These are phyloP conservation scores for Porogramme epimiltina DNA, from an alignment of 1,284 basidiomycete genomes.

Conservation along the genomic window DNA sequence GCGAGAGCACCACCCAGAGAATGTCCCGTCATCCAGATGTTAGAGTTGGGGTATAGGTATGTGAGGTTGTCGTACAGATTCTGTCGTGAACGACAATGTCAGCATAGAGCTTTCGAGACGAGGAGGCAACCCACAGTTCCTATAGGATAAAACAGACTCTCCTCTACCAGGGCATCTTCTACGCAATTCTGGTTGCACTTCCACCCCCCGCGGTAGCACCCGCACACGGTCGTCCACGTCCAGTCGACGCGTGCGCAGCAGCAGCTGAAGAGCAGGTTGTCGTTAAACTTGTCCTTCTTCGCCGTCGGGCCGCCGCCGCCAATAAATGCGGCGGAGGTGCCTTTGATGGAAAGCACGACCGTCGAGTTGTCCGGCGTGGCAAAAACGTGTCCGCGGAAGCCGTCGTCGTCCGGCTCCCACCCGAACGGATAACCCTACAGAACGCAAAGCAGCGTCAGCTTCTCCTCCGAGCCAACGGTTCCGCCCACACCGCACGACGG, in stretches of 20 bases:
- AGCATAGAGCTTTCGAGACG: too few species aligned
- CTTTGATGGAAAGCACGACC: slow-evolving; percentile 91
- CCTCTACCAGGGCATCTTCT: slow-evolving; percentile 77
- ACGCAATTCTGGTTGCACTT: slow-evolving; percentile 87
- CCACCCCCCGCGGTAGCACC: slow-evolving; percentile 83
- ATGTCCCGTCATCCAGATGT: slow-evolving; percentile 94
- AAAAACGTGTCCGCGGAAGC: slow-evolving; percentile 91
- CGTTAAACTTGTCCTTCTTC: slow-evolving; percentile 92
- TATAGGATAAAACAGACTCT: slow-evolving; percentile 88
- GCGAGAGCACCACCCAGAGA: slow-evolving; percentile 87
- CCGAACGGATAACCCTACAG: slow-evolving; percentile 82
- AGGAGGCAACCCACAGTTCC: slow-evolving; percentile 60
- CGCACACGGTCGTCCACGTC: slow-evolving; percentile 95
- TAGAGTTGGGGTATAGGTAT: slow-evolving; percentile 90
- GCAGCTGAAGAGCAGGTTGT: slow-evolving; percentile 96
- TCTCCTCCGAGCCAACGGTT: too few species aligned
- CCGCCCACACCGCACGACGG: too few species aligned
- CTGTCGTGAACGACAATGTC: slow-evolving; percentile 38
- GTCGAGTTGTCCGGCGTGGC: slow-evolving; percentile 85
- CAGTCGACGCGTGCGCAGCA: slow-evolving; percentile 95
- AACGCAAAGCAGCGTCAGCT: too few species aligned
- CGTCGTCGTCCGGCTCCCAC: slow-evolving; percentile 88
- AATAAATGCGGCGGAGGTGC: slow-evolving; percentile 82
- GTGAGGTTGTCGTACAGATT: slow-evolving; percentile 94
- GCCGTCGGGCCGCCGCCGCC: slow-evolving; percentile 85